Evolutionary conservation across 2,329 filamentous ascomycete genomes (phyloP).

Genomic region (Ophiostoma ulmi): DNA sequence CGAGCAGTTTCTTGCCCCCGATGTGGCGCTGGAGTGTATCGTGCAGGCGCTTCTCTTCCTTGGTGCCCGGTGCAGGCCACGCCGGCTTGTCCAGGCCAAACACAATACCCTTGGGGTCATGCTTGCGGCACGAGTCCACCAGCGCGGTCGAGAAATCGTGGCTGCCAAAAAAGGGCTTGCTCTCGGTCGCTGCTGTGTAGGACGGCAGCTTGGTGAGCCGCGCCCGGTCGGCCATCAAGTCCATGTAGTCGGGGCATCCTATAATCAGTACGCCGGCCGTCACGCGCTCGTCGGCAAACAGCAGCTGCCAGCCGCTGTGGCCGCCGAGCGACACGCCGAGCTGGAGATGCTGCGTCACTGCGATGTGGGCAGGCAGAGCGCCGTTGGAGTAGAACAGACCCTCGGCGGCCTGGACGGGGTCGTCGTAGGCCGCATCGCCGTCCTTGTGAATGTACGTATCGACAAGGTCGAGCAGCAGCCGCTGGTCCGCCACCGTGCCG

Average conservation of each 20-base stretch:
- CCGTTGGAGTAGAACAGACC: constrained; percentile 4
- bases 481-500: constrained; percentile 69
- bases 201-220: constrained; percentile 60
- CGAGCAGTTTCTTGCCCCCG: constrained; percentile 58
- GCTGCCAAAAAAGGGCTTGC: constrained; percentile 69
- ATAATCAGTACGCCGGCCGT: constrained; percentile 75
- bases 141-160: constrained; percentile 69
- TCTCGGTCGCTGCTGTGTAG: constrained; percentile 51
- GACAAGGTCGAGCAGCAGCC: constrained; percentile 69
- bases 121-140: constrained; percentile 55
- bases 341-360: constrained; percentile 53
- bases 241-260: constrained; percentile 79
- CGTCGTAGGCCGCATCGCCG: constrained; percentile 10
- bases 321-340: constrained; percentile 83
- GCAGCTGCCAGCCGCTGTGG: constrained; percentile 77
- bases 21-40: constrained; percentile 46
- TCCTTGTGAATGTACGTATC: constrained; percentile 41
- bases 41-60: constrained; percentile 40
- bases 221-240: constrained; percentile 73
- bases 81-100: constrained; percentile 48
- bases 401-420: constrained; percentile 7
- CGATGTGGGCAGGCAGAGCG: constrained; percentile 17
- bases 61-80: constrained; percentile 31
- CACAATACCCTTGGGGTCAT: constrained; percentile 71
- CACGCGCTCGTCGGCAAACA: constrained; percentile 73